Conservation (phyloP, 352 stramenopile species). For the Globisporangium iwayamae region DNA sequence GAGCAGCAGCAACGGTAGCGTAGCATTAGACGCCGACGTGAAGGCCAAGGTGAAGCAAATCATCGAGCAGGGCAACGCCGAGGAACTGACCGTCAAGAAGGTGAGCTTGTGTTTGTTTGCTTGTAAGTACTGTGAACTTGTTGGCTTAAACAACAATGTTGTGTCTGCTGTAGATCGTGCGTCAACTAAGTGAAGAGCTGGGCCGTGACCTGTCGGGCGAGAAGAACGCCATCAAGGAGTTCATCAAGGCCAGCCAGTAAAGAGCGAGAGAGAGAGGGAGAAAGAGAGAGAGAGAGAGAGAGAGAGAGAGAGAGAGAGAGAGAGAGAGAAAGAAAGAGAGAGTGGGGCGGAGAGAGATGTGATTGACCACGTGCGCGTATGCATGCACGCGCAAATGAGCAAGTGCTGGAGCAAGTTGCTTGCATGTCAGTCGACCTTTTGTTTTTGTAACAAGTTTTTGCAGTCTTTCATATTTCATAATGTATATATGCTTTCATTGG, state of each 20-base stretch:
- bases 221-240: constrained; percentile 83
- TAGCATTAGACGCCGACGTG: constrained; percentile 40
- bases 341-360: not conserved
- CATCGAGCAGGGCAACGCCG: constrained; percentile 67
- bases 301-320: too few relatives aligned
- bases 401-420: not conserved
- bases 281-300: too few relatives aligned
- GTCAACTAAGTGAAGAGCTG: constrained; percentile 60
- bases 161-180: constrained; percentile 49
- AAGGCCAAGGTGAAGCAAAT: constrained; percentile 73
- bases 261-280: too few relatives aligned
- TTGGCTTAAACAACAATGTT: not conserved
- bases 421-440: not conserved
- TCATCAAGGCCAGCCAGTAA: constrained; percentile 43
- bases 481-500: constrained; percentile 15
- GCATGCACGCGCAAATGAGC: not conserved
- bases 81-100: constrained; percentile 84
- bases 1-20: constrained; percentile 9
- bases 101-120: constrained; percentile 20
- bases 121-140: not conserved
- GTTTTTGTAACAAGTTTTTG: constrained; percentile 11
- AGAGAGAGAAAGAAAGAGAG: not conserved
- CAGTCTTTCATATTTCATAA: constrained; percentile 3
- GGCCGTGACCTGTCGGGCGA: constrained; percentile 61
- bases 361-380: not conserved